These are phyloP conservation scores for Suillus spraguei DNA, from an alignment of 768 basidiomycete species.

Conservation along the genomic window DNA sequence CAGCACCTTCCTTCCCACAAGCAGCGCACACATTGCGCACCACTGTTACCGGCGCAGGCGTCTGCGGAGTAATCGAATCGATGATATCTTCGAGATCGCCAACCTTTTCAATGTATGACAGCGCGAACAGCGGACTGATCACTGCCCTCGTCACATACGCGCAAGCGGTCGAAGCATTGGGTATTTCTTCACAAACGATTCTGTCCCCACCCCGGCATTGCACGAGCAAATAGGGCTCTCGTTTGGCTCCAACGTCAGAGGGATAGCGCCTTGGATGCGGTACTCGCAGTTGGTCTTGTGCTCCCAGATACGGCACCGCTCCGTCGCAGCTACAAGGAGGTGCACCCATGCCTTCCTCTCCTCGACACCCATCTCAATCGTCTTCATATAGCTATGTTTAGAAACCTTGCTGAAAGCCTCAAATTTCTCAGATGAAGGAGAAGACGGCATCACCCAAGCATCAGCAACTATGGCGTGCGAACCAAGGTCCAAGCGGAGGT, in stretches of 20 bases:
- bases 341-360: slow-evolving; percentile 51
- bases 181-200: slow-evolving; percentile 39
- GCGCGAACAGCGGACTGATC: slow-evolving; percentile 54
- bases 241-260: slow-evolving; percentile 39
- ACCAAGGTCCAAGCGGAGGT: slow-evolving; percentile 47
- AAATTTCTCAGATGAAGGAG: background rate
- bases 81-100: slow-evolving; percentile 11
- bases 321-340: slow-evolving; percentile 51
- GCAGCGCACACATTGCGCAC: slow-evolving; percentile 16
- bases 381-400: background rate
- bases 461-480: slow-evolving; percentile 54
- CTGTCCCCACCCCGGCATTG: slow-evolving; percentile 50
- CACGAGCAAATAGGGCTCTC: slow-evolving; percentile 53
- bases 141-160: slow-evolving; percentile 50
- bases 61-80: background rate
- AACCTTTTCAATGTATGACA: slow-evolving; percentile 49
- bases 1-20: slow-evolving; percentile 21
- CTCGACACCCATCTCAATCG: slow-evolving; percentile 22
- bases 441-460: slow-evolving; percentile 44
- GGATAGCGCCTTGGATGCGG: slow-evolving; percentile 32
- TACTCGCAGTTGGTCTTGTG: slow-evolving; percentile 55
- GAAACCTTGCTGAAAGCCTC: background rate
- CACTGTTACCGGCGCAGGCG: background rate
- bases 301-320: slow-evolving; percentile 56
- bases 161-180: slow-evolving; percentile 34